These are phyloP conservation scores for Amanita exitialis DNA, from an alignment of 768 basidiomycete species.

Conservation along the genomic window DNA sequence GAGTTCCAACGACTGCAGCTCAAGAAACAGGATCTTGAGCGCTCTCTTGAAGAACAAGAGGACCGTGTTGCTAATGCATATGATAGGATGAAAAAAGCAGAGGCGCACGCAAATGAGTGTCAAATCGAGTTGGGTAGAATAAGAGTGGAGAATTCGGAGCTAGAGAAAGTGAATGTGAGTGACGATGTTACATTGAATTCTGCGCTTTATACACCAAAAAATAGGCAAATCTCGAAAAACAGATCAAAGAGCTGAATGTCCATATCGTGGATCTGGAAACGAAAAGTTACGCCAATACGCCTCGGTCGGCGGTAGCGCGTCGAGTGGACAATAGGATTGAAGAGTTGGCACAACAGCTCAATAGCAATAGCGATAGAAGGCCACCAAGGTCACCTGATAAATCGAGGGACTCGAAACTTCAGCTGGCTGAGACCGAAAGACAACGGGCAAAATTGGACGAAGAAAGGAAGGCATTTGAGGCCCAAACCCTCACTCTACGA, in stretches of 20 bases:
- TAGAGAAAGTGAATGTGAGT: conserved; percentile 69
- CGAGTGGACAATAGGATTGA: conserved; percentile 64
- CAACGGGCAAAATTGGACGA: conserved; percentile 54
- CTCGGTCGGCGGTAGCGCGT: conserved; percentile 45
- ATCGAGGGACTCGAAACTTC: conserved; percentile 28
- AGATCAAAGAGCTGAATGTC: conserved; percentile 75
- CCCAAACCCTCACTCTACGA: conserved; percentile 47
- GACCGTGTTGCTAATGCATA: conserved; percentile 64
- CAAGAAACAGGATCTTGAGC: conserved; percentile 75
- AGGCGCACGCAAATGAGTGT: conserved; percentile 63
- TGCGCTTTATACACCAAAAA: conserved; percentile 3
- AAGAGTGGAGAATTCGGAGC: conserved; percentile 70
- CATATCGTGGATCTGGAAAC: conserved; percentile 80
- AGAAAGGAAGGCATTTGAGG: conserved; percentile 50
- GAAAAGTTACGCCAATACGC: conserved; percentile 57
- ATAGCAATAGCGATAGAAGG: conserved; percentile 35
- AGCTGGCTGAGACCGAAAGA: conserved; percentile 52
- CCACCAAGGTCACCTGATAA: conserved; percentile 22
- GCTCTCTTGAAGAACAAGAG: conserved; percentile 67
- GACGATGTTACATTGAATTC: neutral
- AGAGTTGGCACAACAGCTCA: conserved; percentile 55
- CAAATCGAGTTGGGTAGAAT: conserved; percentile 69
- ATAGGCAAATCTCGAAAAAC: conserved; percentile 77
- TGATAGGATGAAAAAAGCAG: conserved; percentile 77
- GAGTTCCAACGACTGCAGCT: conserved; percentile 69